Evolutionary conservation across 768 basidiomycete species (phyloP), one percentile per base, ranked within the genome.

Genomic region (Leccinum imitatum): DNA sequence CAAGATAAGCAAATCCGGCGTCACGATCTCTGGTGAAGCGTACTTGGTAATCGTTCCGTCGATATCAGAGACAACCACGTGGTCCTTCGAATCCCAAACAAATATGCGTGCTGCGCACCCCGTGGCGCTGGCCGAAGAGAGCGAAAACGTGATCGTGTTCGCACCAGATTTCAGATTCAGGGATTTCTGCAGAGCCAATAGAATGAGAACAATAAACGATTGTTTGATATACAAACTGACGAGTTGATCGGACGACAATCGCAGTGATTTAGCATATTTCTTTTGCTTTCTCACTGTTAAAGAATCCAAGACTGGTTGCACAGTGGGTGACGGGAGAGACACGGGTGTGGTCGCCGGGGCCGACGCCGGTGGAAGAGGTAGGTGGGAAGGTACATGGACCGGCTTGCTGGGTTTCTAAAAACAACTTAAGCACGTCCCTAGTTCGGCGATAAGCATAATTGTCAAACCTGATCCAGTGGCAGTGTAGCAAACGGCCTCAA

Each of bases 21-120:
- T 19, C 7, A 51, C 41, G 4, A 33, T 17, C 17, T 8, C 19
- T 8, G 31, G 9, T 2, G 3, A 17, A 54, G 69, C 84, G 23
- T 64, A 96, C 94, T 98, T 98, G 9, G 97, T 99, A 70, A 99
- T 99, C 1, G 96, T 99, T 6, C 97, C 97, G 69, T 99, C 97
- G 61, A 99, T 98, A 69, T 99, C 97, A 46, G 95, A 97, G 44
- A 99, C 86, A 25, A 99, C 91, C 21, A 99, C 85, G 3, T 83
- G 81, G 68, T 97, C 95, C 3, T 87, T 87, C n/a, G 87, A 84
- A 59, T 98, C 92, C 95, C 95, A 98, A 23, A 98, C 81, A 65
- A 99, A 99, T 61, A 99, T 91, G 5, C 94, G 83, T 19, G 97
- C 93, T 2, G 94, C 87, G 60, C 95, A 96, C 3, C 90, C 92